A percentile compares a stretch with the other conserved stretches of the same genome.
Evolutionary conservation across 2,329 filamentous ascomycete genomes (phyloP).

Genomic region (Ascosphaera aggregata): DNA sequence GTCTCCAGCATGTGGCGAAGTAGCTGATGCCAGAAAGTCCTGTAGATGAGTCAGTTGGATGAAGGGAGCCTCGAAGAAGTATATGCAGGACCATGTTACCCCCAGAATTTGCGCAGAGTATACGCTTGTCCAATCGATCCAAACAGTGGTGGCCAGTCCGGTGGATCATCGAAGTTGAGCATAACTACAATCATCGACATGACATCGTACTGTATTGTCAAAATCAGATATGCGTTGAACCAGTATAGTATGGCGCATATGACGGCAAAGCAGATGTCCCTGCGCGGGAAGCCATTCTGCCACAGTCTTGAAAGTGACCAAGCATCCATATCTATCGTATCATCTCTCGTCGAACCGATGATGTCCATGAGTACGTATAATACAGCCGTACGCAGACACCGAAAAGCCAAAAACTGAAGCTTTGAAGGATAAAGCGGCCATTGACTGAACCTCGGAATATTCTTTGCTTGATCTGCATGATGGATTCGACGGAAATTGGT

Average conservation of each 20-base stretch:
- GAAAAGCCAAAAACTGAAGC: conserved; percentile 2
- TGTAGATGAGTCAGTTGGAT: neutral
- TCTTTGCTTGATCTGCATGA: conserved; percentile 1
- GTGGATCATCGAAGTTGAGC: neutral
- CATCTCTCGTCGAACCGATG: conserved; percentile 1
- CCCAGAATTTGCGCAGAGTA: conserved; percentile 4
- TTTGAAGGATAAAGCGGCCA: neutral
- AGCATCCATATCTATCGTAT: neutral
- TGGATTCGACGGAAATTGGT: conserved; percentile 1
- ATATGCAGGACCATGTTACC: conserved; percentile 1
- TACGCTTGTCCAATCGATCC: conserved; percentile 3
- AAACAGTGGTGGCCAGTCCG: conserved; percentile 3
- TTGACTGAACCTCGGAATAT: conserved; percentile 1
- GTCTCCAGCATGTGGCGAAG: conserved; percentile 1
- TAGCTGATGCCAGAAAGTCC: conserved; percentile 2
- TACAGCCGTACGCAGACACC: conserved; percentile 1
- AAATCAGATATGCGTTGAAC: neutral
- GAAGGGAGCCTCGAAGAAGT: neutral
- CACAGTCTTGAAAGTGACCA: neutral
- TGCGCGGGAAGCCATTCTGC: neutral
- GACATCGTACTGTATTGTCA: neutral
- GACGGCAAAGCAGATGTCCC: neutral
- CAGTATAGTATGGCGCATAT: neutral
- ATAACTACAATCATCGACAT: conserved; percentile 1
- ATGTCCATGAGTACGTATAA: conserved; percentile 4